phyloP scores from a whole-genome alignment of 1,139 yeast species.

The Pneumocystis carinii region DNA sequence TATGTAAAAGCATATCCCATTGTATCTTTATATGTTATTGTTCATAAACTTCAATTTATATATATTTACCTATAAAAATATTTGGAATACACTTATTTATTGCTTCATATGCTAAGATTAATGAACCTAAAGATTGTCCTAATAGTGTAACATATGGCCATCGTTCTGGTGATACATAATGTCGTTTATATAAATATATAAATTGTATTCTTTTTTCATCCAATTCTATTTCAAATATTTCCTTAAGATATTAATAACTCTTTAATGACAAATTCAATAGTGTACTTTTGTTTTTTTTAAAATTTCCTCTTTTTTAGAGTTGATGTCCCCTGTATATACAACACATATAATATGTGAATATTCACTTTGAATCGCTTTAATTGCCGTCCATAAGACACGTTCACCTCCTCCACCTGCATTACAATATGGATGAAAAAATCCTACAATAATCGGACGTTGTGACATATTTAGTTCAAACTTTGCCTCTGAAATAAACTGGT shows the following conservation, averaged over 20 bases:
- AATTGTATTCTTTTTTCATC: constrained; percentile 45
- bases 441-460: constrained; percentile 24
- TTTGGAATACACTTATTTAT: constrained; percentile 60
- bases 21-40: constrained; percentile 32
- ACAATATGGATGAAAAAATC: constrained; percentile 80
- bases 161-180: constrained; percentile 49
- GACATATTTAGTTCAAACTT: background rate
- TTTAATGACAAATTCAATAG: background rate
- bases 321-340: constrained; percentile 60
- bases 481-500: background rate
- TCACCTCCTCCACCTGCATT: constrained; percentile 99
- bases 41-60: background rate
- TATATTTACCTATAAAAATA: constrained; percentile 47
- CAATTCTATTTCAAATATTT: constrained; percentile 52
- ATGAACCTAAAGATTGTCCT: constrained; percentile 78
- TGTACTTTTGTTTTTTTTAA: constrained; percentile 36
- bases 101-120: constrained; percentile 57
- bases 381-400: constrained; percentile 90
- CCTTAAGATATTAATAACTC: constrained; percentile 5
- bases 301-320: constrained; percentile 36
- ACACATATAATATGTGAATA: constrained; percentile 44
- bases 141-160: constrained; percentile 73
- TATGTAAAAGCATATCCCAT: constrained; percentile 86
- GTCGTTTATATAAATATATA: constrained; percentile 48
- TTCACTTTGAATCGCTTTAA: constrained; percentile 47